Percentiles rank a stretch among this genome's conserved stretches.
Evolutionary conservation across 192 early-diverging fungal species (phyloP).

Genomic region (Coemansia sp.): DNA sequence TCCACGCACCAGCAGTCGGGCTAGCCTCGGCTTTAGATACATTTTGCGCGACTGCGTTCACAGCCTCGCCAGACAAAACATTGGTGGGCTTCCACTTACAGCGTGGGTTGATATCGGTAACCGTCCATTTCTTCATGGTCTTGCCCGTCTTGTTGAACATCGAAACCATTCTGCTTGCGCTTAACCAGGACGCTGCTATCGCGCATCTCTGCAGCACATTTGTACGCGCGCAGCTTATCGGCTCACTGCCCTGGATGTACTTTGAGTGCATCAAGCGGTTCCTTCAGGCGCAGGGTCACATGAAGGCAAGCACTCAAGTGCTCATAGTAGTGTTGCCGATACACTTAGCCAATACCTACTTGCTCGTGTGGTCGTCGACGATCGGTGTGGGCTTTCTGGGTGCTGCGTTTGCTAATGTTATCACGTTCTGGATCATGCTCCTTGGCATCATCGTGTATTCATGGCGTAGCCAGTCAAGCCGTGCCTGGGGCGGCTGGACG

Average conservation of each 20-base stretch:
- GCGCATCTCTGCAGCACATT: constrained; percentile 73
- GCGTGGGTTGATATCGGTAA: constrained; percentile 78
- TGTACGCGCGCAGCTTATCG: constrained; percentile 69
- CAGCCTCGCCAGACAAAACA: constrained; percentile 65
- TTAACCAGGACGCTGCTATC: constrained; percentile 77
- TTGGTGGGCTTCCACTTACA: constrained; percentile 77
- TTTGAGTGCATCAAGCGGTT: constrained; percentile 88
- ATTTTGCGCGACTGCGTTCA: constrained; percentile 73
- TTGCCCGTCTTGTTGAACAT: constrained; percentile 71
- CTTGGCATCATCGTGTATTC: constrained; percentile 66
- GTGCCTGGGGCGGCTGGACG: constrained; percentile 79
- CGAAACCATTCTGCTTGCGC: constrained; percentile 66
- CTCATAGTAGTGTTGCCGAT: constrained; percentile 73
- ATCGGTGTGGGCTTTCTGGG: constrained; percentile 79
- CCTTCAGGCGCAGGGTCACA: constrained; percentile 89
- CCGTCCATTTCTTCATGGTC: constrained; percentile 73
- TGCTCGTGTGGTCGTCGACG: constrained; percentile 77
- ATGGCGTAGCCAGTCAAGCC: constrained; percentile 57
- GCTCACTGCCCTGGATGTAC: constrained; percentile 75
- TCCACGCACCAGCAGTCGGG: constrained; percentile 70
- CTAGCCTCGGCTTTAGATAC: constrained; percentile 80
- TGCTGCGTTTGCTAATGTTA: constrained; percentile 78
- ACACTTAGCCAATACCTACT: constrained; percentile 76
- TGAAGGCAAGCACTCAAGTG: constrained; percentile 84
- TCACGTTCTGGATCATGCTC: constrained; percentile 79